These are phyloP conservation scores for Torulaspora franciscae DNA, from an alignment of 805 yeast genomes.

Conservation along the genomic window DNA sequence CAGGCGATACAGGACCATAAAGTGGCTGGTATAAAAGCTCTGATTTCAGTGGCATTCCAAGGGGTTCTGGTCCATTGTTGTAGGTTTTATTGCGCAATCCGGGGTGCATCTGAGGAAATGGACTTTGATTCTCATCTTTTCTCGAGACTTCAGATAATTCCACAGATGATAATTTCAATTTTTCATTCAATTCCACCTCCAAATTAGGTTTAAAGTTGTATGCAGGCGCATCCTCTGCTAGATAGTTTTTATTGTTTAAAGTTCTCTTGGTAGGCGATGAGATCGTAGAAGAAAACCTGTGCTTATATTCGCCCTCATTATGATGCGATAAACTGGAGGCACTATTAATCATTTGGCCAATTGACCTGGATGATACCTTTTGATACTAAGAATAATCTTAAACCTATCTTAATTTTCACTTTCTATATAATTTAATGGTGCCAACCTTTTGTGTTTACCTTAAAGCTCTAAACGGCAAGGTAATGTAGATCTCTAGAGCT, in stretches of 20 bases:
- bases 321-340: conserved; percentile 5
- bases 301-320: conserved; percentile 5
- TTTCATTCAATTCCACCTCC: neutral
- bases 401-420: neutral
- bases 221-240: conserved; percentile 4
- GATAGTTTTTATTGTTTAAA: conserved; percentile 11
- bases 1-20: neutral
- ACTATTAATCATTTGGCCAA: neutral
- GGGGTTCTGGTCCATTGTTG: neutral
- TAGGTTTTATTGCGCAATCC: neutral
- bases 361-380: neutral
- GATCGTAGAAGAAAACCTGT: conserved; percentile 9
- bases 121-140: neutral
- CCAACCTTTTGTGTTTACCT: conserved; percentile 10
- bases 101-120: neutral
- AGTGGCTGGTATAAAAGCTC: neutral
- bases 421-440: neutral
- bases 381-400: neutral
- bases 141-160: neutral
- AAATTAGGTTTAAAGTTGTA: neutral
- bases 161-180: neutral
- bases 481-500: neutral
- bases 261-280: conserved; percentile 17
- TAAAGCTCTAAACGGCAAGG: conserved; percentile 7
- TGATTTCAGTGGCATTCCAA: neutral